Evolutionary conservation across 1,284 basidiomycete genomes (phyloP), one percentile per base, ranked within the genome.

Genomic region (Malassezia restricta): DNA sequence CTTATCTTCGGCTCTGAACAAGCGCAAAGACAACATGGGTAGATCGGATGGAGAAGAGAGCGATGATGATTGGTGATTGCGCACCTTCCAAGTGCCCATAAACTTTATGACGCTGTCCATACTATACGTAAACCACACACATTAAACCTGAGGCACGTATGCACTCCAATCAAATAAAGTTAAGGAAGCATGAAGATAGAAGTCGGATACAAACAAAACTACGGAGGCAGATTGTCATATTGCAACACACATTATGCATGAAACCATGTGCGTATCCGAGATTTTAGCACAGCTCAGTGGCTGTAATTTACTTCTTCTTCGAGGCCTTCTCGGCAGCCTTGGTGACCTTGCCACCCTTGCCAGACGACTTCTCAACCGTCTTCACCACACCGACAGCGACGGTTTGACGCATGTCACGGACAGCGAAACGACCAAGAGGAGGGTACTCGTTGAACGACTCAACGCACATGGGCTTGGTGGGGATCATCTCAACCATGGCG

Each of bases 381-480:
- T 90, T 86, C 87, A 95, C 92, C 80, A 91, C 87, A 83, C 87
- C 87, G 74, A 91, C 88, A 71, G 87, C 87, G 47, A 71, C 68
- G 47, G 69, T 72, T 62, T 73, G 72, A 42, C 75, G 64, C 75
- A 76, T 76, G 71, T 76, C 78, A 70, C 79, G 76, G 69, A 79
- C 78, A 61, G 78, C 79, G 79, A 96, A 98, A 78, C 94, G 92
- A 79, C 94, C 94, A 64, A 99, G 86, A 78, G 94, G 92, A 68
- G 92, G 92, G 81, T 96, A 98, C 77, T 89, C 86, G 74, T 84
- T 83, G 84, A 95, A 96, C 50, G 85, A 82, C 82, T 95, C 91
- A 71, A 95, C 89, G 80, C 87, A 91, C 87, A 92, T 90, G 65
- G 90, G 88, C 85, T 94, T 94, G 78, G 83, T 83, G 66, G 90